A percentile compares a stretch with the other conserved stretches of the same genome.
Evolutionary conservation across 306 rosid genomes (phyloP).

Genomic region (Macrotyloma uniflorum): DNA sequence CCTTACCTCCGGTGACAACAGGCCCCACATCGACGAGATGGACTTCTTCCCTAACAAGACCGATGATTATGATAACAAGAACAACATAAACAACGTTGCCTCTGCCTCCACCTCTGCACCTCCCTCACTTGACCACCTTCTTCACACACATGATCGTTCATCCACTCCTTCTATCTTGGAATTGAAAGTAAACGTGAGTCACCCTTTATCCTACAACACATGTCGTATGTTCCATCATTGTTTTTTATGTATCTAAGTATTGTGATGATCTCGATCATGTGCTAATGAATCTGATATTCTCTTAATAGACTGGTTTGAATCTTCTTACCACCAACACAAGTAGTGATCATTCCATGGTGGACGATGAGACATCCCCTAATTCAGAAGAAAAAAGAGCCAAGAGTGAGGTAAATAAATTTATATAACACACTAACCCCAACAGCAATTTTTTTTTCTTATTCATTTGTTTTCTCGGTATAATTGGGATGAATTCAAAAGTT

Average conservation of each 20-base stretch:
- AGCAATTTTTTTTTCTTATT: neutral
- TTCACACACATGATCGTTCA: constrained; percentile 24
- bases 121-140: neutral
- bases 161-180: constrained; percentile 34
- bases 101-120: constrained; percentile 33
- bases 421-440: neutral
- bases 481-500: neutral
- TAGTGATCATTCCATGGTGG: constrained; percentile 67
- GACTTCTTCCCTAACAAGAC: constrained; percentile 64
- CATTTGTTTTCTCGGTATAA: too few species aligned
- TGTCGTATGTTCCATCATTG: neutral
- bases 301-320: constrained; percentile 75
- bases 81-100: neutral
- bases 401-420: constrained; percentile 53
- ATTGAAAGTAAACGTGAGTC: constrained; percentile 66
- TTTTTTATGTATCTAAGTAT: neutral
- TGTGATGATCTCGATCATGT: neutral
- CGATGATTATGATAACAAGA: neutral
- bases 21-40: constrained; percentile 58
- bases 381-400: constrained; percentile 50
- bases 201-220: neutral
- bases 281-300: constrained; percentile 1
- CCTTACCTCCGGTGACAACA: constrained; percentile 46
- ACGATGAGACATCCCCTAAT: constrained; percentile 51
- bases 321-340: constrained; percentile 70